Base-by-base conservation (phyloP, 345 rosid species). In the Lenwebbia sp. region DNA sequence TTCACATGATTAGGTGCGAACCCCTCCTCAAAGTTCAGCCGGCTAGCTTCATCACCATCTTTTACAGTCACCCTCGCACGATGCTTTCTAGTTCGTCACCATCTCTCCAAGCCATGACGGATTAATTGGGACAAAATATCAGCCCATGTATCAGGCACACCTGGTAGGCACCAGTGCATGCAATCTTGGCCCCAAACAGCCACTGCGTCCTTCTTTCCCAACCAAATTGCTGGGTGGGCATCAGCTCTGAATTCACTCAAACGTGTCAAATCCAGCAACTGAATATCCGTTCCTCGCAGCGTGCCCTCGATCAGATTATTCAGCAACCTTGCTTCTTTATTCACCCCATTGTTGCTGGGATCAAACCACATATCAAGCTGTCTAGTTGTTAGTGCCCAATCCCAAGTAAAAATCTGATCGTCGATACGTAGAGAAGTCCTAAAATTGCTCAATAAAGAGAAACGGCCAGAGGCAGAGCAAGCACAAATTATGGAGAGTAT, bases 131-230 rank as follows among this genome's bases (percentile, higher is more conserved):
- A 89, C 86, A 95, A 90, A 54, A 97, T 93, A 90, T 97, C 96
- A 10, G 89, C 99, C 99, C 99, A 96, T 53, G 98, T 96, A 84
- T 95, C 99, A 0, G 99, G 99, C 52, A 97, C 91, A 82, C 99
- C 99, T 0, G 99, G 98, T 33, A 97, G 91, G 94, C 99, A 97
- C 99, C 99, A 97, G 74, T 97, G 99, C 99, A 97, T 92, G 93
- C 99, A 97, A 89, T 97, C 99, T 88, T 97, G 98, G 86, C 99
- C 98, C 98, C 99, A 96, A 54, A 89, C 87, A 7, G 94, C 95
- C 49, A 97, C 98, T 0, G 99, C 98, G 52, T 92, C 97, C 87
- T 94, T 95, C 93, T 97, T 94, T 85, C 99, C 99, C 82, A 96
- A 84, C 99, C 99, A 96, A 65, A 94, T 93, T 10, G 99, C 98